Percentiles rank a stretch among this genome's conserved stretches.
Evolutionary conservation across 2,329 filamentous ascomycete genomes (phyloP).

Genomic region (Botrytis paeoniae): DNA sequence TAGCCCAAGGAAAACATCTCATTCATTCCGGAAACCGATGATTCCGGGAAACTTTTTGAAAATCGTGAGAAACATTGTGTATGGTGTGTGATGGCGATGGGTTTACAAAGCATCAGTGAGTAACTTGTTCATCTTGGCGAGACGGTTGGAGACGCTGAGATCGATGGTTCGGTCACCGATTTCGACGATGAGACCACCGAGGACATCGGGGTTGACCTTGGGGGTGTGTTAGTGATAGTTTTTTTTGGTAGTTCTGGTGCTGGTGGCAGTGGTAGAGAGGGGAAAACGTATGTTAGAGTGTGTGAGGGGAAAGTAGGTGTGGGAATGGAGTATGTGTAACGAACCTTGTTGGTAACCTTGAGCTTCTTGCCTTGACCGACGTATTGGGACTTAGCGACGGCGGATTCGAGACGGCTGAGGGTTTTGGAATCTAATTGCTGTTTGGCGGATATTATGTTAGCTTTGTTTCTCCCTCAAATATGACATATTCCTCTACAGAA

Average conservation of each 20-base stretch:
- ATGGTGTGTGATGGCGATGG: conserved; percentile 11
- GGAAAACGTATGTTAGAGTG: background rate
- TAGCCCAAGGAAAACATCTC: background rate
- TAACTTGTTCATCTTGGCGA: conserved; percentile 99
- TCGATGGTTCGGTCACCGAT: conserved; percentile 98
- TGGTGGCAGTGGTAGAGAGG: background rate
- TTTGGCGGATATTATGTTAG: conserved; percentile 16
- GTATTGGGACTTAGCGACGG: conserved; percentile 85
- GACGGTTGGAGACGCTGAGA: conserved; percentile 89
- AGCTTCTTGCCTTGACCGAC: conserved; percentile 92
- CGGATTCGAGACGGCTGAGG: conserved; percentile 78
- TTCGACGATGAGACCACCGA: conserved; percentile 92
- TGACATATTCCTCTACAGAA: background rate
- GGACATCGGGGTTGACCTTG: conserved; percentile 87
- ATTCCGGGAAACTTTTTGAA: conserved; percentile 12
- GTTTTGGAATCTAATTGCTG: conserved; percentile 85
- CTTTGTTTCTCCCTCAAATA: conserved; percentile 1
- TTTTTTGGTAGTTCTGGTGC: background rate
- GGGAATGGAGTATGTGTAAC: background rate
- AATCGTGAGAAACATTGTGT: conserved; percentile 30
- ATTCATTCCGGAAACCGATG: background rate
- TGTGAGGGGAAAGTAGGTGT: background rate
- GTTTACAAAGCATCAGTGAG: conserved; percentile 94
- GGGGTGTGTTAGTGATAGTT: background rate
- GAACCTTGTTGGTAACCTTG: conserved; percentile 89